Evolutionary conservation across 345 rosid genomes (phyloP).

Genomic region (Melaleuca alternifolia): DNA sequence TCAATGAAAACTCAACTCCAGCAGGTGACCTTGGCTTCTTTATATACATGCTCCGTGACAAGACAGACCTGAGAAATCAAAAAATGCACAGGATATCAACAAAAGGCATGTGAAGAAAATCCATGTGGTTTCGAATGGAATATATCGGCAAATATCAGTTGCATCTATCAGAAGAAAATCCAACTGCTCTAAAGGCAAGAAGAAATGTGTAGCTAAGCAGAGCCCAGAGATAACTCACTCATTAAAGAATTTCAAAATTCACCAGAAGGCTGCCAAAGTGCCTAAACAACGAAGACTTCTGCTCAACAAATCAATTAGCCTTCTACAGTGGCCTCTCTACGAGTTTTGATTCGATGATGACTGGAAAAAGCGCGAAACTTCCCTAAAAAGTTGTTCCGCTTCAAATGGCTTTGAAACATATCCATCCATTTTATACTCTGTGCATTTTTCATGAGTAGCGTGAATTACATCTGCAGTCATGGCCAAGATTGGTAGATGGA

Average conservation of each 20-base stretch:
- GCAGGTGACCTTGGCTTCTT: neutral
- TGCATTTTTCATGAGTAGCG: slow-evolving; percentile 72
- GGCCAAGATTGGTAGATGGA: slow-evolving; percentile 72
- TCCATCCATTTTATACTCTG: slow-evolving; percentile 67
- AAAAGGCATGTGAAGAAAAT: neutral
- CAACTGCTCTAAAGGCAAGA: neutral
- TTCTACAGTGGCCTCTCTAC: neutral
- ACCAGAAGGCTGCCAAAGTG: neutral
- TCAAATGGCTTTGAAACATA: slow-evolving; percentile 94
- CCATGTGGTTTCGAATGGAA: neutral
- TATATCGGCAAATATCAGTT: neutral
- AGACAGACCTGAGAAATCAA: neutral
- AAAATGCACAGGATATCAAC: neutral
- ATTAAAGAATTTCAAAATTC: neutral
- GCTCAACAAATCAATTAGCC: neutral
- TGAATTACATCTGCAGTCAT: slow-evolving; percentile 98
- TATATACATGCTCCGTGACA: neutral
- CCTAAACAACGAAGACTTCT: neutral
- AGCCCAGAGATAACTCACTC: neutral
- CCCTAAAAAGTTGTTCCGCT: slow-evolving; percentile 69
- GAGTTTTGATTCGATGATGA: slow-evolving; percentile 5
- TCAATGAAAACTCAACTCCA: neutral
- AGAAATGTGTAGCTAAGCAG: neutral
- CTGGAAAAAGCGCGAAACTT: slow-evolving; percentile 62
- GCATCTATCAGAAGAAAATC: neutral